Percentiles rank a stretch among this genome's conserved stretches.
Evolutionary conservation across 2,329 filamentous ascomycete species (phyloP).

Genomic region (Microsporum ferrugineum): DNA sequence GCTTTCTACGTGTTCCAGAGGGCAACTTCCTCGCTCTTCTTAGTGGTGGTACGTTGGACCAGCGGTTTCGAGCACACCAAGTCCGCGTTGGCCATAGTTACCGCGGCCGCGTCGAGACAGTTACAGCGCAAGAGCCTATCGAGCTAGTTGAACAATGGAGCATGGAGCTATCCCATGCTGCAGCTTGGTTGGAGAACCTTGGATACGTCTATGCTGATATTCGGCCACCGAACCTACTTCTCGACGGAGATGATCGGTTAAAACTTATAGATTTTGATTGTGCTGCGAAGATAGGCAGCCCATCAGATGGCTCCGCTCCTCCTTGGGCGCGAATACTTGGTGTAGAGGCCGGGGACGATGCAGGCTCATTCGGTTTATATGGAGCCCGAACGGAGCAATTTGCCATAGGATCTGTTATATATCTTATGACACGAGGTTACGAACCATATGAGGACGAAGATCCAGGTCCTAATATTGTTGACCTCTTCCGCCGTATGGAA

Average conservation of each 20-base stretch:
- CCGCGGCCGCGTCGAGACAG: slow-evolving; percentile 4
- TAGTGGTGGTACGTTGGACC: slow-evolving; percentile 3
- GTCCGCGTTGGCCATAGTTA: slow-evolving; percentile 1
- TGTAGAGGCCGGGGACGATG: slow-evolving; percentile 7
- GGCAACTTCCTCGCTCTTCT: slow-evolving; percentile 10
- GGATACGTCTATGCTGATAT: slow-evolving; percentile 15
- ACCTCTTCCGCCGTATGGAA: neutral
- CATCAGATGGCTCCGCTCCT: slow-evolving; percentile 1
- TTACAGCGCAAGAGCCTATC: slow-evolving; percentile 9
- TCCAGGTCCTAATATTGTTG: neutral
- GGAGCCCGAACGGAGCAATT: slow-evolving; percentile 11
- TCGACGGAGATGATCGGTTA: slow-evolving; percentile 14
- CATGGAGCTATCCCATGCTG: slow-evolving; percentile 14
- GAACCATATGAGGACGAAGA: neutral
- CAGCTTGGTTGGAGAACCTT: slow-evolving; percentile 15
- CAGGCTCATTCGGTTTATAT: slow-evolving; percentile 7
- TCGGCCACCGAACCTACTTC: slow-evolving; percentile 14
- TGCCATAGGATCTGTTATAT: slow-evolving; percentile 11
- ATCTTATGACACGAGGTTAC: neutral
- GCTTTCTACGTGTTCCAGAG: slow-evolving; percentile 7
- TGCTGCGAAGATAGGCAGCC: slow-evolving; percentile 5
- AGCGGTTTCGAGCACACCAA: slow-evolving; percentile 6
- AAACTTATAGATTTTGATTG: slow-evolving; percentile 16
- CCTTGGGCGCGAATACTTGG: slow-evolving; percentile 9
- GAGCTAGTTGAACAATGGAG: slow-evolving; percentile 12